Evolutionary conservation across 192 early-diverging fungal species (phyloP), one percentile per base, ranked within the genome.

Genomic region (Coemansia sp.): DNA sequence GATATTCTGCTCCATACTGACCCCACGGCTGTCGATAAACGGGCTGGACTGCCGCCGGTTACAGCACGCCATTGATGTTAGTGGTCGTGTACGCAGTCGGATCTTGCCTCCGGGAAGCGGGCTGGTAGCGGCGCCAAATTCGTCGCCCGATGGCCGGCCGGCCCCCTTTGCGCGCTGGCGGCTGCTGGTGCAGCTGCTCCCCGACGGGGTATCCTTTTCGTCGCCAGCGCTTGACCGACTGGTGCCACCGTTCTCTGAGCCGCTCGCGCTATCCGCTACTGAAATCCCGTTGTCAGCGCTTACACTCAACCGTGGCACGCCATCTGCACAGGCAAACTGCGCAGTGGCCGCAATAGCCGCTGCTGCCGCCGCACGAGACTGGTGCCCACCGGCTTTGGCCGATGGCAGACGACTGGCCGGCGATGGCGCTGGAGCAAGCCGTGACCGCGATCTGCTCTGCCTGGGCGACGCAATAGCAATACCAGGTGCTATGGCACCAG

Each of bases 61-160:
- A 45, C 69, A 46, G 62, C 60, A 72, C 0, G 71, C 67, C 31
- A 70, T 69, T 11, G 79, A 69, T 7, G 79, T 82, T 38, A 82
- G 61, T 9, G 79, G 79, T 27, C 79, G 71, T 20, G 79, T 82
- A 62, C 79, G 79, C 24, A 82, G 75, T 9, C 70, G 70, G 45
- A 82, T 76, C 65, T 70, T 82, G 61, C 68, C 60, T 19, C 55
- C 55, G 12, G 55, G 55, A n/a, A 56, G 55, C 55, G 55, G 55
- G 11, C 55, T 56, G 2, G 55, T 56, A 29, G 55, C 55, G 2
- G 55, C 55, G 0, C 55, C 55, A 56, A 56, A 56, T 13, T 32
- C 55, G 55, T 56, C 55, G 55, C 55, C 55, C 11, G 55, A 56
- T 12, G 55, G 42, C 48, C 38, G n/a, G 22, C 42, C 40, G 20